phyloP scores from a whole-genome alignment of 1,284 basidiomycete genomes.

The Ustilago nuda region DNA sequence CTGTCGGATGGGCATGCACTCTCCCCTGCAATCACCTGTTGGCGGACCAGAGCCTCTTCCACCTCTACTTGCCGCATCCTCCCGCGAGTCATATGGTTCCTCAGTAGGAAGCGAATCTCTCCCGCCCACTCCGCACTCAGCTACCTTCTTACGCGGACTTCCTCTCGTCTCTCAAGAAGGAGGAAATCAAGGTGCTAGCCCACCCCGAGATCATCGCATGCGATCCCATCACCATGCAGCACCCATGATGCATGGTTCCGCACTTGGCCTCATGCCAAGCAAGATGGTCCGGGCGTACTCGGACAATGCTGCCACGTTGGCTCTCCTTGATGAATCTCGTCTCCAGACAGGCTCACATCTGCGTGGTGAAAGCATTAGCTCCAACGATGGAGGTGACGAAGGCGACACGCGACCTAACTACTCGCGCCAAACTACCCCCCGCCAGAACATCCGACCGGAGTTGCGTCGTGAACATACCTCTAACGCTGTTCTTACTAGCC shows the following conservation, averaged over 20 bases:
- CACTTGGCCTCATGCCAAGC: conserved; percentile 36
- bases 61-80: conserved; percentile 26
- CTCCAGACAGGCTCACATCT: conserved; percentile 16
- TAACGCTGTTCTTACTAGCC: conserved; percentile 32
- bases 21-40: conserved; percentile 29
- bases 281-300: conserved; percentile 42
- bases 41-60: conserved; percentile 24
- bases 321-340: background rate
- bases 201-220: conserved; percentile 20
- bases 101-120: conserved; percentile 36
- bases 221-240: conserved; percentile 9
- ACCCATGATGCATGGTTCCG: conserved; percentile 16
- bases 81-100: conserved; percentile 42
- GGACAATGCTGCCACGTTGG: conserved; percentile 14
- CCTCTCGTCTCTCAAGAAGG: conserved; percentile 12
- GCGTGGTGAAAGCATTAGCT: conserved; percentile 31
- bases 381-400: conserved; percentile 14
- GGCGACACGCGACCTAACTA: conserved; percentile 9
- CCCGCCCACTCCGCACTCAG: conserved; percentile 42
- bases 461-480: conserved; percentile 40
- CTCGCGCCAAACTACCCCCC: conserved; percentile 25
- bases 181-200: conserved; percentile 11
- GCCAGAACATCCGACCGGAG: conserved; percentile 26
- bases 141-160: conserved; percentile 35
- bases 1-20: conserved; percentile 14